Evolutionary conservation across 1,284 basidiomycete genomes (phyloP).

Genomic region (Thecaphora frezii): DNA sequence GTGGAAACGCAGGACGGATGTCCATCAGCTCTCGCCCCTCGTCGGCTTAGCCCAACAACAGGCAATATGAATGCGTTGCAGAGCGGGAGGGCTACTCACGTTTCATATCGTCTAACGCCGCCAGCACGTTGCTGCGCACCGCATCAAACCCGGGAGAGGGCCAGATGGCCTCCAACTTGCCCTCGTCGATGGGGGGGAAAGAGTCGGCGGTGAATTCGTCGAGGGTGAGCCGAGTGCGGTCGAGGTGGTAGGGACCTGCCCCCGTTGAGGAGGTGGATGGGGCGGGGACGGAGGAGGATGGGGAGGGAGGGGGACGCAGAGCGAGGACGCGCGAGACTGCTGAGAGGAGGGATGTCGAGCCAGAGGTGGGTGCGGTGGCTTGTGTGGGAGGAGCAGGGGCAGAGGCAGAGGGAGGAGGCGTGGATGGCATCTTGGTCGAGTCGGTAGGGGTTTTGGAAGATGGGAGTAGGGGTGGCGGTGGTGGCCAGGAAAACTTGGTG

Average conservation of each 20-base stretch:
- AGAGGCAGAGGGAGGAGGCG: too few species aligned
- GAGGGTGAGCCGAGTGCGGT: constrained; percentile 7
- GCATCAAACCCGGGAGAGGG: constrained; percentile 15
- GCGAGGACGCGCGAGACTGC: too few species aligned
- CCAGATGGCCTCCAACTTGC: constrained; percentile 22
- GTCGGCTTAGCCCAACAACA: too few species aligned
- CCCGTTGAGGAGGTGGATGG: background rate
- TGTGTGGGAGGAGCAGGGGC: too few species aligned
- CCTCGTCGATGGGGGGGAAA: constrained; percentile 24
- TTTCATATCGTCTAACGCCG: constrained; percentile 46
- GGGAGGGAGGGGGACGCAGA: constrained; percentile 6
- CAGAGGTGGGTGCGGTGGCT: too few species aligned
- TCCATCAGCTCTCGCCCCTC: background rate
- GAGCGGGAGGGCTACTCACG: constrained; percentile 1
- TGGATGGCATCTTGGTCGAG: too few species aligned
- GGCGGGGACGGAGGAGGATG: constrained; percentile 1
- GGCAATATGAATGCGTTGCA: background rate
- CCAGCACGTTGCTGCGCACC: constrained; percentile 15
- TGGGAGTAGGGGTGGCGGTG: too few species aligned
- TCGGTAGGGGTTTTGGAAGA: too few species aligned
- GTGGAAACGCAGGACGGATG: background rate
- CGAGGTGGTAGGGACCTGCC: constrained; percentile 2
- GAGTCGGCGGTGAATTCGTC: constrained; percentile 10
- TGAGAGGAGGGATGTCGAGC: too few species aligned
- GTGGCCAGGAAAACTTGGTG: too few species aligned